phyloP scores from a whole-genome alignment of 129 eudicot species.

The Lonicera japonica region DNA sequence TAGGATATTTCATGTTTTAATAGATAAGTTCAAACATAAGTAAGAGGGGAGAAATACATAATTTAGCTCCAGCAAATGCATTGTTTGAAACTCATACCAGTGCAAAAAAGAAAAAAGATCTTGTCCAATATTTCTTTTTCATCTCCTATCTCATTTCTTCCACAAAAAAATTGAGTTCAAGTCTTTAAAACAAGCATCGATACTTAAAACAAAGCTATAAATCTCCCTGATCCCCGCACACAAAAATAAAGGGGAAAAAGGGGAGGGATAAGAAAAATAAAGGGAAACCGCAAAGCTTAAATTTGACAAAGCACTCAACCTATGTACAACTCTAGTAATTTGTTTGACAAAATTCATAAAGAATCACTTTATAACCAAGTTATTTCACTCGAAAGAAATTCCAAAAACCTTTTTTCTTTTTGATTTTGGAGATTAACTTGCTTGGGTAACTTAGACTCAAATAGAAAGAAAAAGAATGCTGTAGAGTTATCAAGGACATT shows the following conservation, averaged over 20 bases:
- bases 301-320: conserved; percentile 10
- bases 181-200: too few species aligned
- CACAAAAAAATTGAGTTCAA: too few species aligned
- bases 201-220: too few species aligned
- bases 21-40: too few species aligned
- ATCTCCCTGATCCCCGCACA: not conserved
- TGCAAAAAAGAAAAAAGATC: too few species aligned
- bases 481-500: not conserved
- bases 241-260: not conserved
- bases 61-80: too few species aligned
- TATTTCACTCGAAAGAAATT: not conserved
- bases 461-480: not conserved
- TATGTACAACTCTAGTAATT: not conserved
- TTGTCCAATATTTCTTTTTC: too few species aligned
- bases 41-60: too few species aligned
- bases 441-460: not conserved
- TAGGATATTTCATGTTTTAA: too few species aligned
- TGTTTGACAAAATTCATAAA: not conserved
- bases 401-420: not conserved
- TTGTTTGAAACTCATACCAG: too few species aligned
- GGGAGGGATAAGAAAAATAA: not conserved
- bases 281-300: not conserved
- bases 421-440: not conserved
- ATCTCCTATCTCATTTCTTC: too few species aligned
- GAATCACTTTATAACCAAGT: not conserved